These are phyloP conservation scores for Populus hybrid DNA, from an alignment of 441 rosid species.

Conservation along the genomic window DNA sequence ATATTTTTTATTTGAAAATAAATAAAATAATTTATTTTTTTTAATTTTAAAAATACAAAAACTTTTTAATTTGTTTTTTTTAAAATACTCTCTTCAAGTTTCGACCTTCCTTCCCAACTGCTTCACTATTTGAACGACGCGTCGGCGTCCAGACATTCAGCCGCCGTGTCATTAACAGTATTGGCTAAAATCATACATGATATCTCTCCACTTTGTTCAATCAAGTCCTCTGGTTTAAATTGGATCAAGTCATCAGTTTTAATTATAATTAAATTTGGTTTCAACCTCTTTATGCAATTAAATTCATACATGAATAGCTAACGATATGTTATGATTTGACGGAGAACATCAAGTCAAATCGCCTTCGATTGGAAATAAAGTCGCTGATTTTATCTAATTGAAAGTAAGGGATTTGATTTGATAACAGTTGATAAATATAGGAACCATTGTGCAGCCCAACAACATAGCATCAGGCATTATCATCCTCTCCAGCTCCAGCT, in stretches of 20 bases:
- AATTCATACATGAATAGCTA: too few species aligned
- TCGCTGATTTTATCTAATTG: too few species aligned
- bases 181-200: background rate
- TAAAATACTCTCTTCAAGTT: too few species aligned
- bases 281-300: too few species aligned
- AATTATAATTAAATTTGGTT: background rate
- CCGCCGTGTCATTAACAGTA: background rate
- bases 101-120: too few species aligned
- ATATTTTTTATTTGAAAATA: too few species aligned
- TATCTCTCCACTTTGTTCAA: background rate
- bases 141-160: background rate
- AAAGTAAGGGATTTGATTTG: background rate
- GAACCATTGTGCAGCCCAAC: background rate
- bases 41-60: too few species aligned
- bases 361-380: too few species aligned
- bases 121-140: background rate
- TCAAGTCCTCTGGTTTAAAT: background rate
- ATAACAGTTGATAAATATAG: background rate
- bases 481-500: background rate
- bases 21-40: too few species aligned
- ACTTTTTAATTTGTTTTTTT: too few species aligned
- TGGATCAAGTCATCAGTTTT: background rate
- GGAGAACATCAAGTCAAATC: background rate
- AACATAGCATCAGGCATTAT: background rate
- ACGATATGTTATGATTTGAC: background rate